Percentiles rank a stretch among this genome's conserved stretches.
Conservation (phyloP, 1,284 basidiomycete genomes). For the Tilletiopsis washingtonensis region DNA sequence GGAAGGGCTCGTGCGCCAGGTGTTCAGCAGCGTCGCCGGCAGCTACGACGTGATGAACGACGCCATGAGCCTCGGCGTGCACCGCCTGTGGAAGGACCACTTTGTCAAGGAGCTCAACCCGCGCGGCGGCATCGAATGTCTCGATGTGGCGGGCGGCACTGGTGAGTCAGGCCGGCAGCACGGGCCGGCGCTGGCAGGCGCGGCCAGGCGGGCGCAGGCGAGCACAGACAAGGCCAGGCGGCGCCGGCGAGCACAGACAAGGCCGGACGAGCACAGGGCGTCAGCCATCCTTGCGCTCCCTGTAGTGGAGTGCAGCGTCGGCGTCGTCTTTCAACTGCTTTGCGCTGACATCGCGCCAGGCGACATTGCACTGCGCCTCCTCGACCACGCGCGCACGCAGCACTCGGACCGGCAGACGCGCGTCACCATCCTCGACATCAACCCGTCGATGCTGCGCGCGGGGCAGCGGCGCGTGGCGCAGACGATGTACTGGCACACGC, state of each 20-base stretch:
- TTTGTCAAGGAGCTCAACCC: constrained; percentile 74
- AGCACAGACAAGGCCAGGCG: too few species aligned
- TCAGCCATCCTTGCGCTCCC: too few species aligned
- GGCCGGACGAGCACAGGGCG: too few species aligned
- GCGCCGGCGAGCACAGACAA: too few species aligned
- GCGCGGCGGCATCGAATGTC: constrained; percentile 57
- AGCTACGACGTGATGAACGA: constrained; percentile 99
- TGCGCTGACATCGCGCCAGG: too few species aligned
- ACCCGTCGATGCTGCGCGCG: constrained; percentile 87
- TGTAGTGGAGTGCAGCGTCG: too few species aligned
- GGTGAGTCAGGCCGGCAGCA: too few species aligned
- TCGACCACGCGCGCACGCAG: constrained; percentile 82
- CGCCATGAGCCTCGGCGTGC: constrained; percentile 86
- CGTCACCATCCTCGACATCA: constrained; percentile 91
- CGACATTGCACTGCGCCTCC: constrained; percentile 87
- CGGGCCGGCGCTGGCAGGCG: too few species aligned
- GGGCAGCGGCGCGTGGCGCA: constrained; percentile 57
- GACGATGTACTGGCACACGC: constrained; percentile 57
- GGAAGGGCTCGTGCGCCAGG: constrained; percentile 66
- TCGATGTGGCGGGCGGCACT: constrained; percentile 93
- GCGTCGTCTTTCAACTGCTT: too few species aligned
- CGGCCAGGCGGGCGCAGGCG: too few species aligned
- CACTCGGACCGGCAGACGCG: constrained; percentile 60
- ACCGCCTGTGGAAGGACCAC: constrained; percentile 93
- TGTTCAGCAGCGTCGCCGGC: constrained; percentile 92